Evolutionary conservation across 805 yeast genomes (phyloP).

Genomic region (Komagataella kurtzmanii): DNA sequence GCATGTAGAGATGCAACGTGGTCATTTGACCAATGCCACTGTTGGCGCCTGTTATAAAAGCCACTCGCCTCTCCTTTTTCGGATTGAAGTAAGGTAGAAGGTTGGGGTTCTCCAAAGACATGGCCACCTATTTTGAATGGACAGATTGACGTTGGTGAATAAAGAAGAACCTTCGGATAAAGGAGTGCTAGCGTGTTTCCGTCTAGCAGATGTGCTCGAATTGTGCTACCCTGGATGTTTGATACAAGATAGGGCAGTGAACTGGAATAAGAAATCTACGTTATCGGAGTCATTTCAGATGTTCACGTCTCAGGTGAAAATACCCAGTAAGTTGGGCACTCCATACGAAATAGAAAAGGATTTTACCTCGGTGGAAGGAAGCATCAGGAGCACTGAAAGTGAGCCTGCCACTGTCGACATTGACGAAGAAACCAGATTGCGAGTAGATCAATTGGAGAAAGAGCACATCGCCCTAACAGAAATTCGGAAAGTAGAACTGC

Average conservation of each 20-base stretch:
- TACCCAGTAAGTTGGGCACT: background rate
- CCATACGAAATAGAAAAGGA: background rate
- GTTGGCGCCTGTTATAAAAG: slow-evolving; percentile 71
- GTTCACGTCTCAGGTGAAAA: background rate
- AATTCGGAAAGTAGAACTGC: slow-evolving; percentile 19
- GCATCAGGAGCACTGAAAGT: background rate
- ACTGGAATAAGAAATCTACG: background rate
- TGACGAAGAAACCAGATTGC: background rate
- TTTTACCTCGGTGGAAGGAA: background rate
- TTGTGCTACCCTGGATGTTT: background rate
- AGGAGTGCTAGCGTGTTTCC: too few relatives aligned
- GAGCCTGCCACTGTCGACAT: background rate
- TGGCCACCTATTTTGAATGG: background rate
- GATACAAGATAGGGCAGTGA: background rate
- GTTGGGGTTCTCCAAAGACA: slow-evolving; percentile 21
- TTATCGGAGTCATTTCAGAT: background rate
- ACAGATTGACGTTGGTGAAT: background rate
- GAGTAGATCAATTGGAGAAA: slow-evolving; percentile 4
- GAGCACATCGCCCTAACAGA: slow-evolving; percentile 15
- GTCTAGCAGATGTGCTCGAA: background rate
- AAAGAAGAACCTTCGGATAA: background rate
- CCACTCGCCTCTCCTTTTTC: slow-evolving; percentile 37
- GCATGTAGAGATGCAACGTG: slow-evolving; percentile 61
- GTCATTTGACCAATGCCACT: slow-evolving; percentile 74
- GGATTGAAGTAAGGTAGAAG: slow-evolving; percentile 53